A percentile compares a stretch with the other conserved stretches of the same genome.
phyloP scores from a whole-genome alignment of 2,329 filamentous ascomycete species.

The Colletotrichum costaricense region DNA sequence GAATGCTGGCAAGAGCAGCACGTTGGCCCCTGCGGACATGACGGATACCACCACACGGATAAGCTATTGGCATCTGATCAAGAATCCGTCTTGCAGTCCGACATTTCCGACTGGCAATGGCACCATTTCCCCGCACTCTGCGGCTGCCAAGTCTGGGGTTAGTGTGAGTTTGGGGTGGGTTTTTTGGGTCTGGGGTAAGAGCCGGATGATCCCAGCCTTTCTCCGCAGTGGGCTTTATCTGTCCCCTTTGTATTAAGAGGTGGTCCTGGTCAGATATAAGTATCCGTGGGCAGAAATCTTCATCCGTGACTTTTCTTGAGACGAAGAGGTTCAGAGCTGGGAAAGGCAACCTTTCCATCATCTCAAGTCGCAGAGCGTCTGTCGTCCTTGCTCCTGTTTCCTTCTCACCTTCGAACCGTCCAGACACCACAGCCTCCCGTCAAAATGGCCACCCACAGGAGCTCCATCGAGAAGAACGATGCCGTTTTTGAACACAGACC shows the following conservation, averaged over 20 bases:
- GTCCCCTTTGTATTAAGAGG: background rate
- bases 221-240: background rate
- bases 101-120: background rate
- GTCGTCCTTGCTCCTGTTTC: background rate
- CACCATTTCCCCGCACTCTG: conserved; percentile 24
- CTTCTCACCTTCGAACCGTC: no score
- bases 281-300: background rate
- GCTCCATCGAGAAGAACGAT: conserved; percentile 32
- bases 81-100: background rate
- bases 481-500: conserved; percentile 18
- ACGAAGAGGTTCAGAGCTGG: background rate
- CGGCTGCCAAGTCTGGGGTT: conserved; percentile 2
- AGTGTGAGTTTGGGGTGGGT: background rate
- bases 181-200: background rate
- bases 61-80: background rate
- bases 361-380: background rate
- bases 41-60: conserved; percentile 14
- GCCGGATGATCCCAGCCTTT: background rate
- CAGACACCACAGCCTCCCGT: background rate
- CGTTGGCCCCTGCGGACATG: background rate
- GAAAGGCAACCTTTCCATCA: background rate
- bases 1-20: background rate
- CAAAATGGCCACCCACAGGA: conserved; percentile 14
- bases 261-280: background rate
- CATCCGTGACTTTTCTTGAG: background rate